Conservation (phyloP, 2,329 filamentous ascomycete genomes). For the Allantophomopsis cytisporea region DNA sequence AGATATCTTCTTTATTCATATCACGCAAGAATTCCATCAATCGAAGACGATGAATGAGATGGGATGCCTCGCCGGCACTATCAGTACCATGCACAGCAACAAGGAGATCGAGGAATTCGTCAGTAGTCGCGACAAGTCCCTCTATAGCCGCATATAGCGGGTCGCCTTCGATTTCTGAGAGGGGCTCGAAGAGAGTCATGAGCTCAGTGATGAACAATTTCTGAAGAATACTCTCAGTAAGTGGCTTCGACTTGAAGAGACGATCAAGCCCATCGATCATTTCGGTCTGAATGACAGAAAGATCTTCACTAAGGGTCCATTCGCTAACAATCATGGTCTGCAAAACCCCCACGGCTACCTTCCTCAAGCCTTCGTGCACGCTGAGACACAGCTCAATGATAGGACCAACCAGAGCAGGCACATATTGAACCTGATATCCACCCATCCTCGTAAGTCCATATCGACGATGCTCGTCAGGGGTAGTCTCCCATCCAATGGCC, state of each 20-base stretch:
- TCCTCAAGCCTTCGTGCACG: constrained; percentile 80
- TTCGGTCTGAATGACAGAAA: constrained; percentile 85
- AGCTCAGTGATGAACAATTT: constrained; percentile 87
- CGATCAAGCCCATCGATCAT: constrained; percentile 89
- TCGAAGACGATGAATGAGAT: constrained; percentile 76
- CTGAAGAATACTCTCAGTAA: constrained; percentile 80
- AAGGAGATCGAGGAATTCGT: constrained; percentile 82
- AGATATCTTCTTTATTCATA: constrained; percentile 95
- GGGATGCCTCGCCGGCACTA: constrained; percentile 57
- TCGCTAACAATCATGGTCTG: constrained; percentile 98
- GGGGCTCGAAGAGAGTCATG: constrained; percentile 62
- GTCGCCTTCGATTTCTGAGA: constrained; percentile 54
- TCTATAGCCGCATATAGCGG: constrained; percentile 63
- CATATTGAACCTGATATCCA: constrained; percentile 96
- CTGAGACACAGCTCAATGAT: constrained; percentile 92
- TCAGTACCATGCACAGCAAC: constrained; percentile 78
- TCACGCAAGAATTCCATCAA: constrained; percentile 95
- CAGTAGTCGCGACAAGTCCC: constrained; percentile 69
- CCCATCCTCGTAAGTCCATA: constrained; percentile 79
- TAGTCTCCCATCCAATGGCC: constrained; percentile 92
- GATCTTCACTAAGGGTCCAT: constrained; percentile 88
- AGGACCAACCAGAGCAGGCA: constrained; percentile 78
- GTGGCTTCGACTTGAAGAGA: constrained; percentile 77
- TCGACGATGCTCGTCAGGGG: constrained; percentile 58
- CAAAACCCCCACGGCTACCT: constrained; percentile 82